Evolutionary conservation across 257 asterid genomes (phyloP).

Genomic region (Solanum corneliomulleri): DNA sequence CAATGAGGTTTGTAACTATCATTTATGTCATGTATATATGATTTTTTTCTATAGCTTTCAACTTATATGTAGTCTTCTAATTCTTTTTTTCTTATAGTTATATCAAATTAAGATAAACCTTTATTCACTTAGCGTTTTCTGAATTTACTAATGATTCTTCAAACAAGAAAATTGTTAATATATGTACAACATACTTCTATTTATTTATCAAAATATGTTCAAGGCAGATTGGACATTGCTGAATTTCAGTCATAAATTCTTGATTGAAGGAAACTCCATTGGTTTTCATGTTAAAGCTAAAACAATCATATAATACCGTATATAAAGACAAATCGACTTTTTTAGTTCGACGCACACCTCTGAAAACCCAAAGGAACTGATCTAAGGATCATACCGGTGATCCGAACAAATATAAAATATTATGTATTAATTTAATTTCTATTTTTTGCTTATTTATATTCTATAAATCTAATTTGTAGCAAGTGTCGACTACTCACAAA

Average conservation of each 20-base stretch:
- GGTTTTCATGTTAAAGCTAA: not conserved
- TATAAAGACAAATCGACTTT: too few species aligned
- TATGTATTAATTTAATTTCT: too few species aligned
- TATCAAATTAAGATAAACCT: too few species aligned
- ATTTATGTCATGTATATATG: not conserved
- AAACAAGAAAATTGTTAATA: not conserved
- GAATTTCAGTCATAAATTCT: too few species aligned
- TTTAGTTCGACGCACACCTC: too few species aligned
- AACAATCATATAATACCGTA: not conserved
- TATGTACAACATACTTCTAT: not conserved
- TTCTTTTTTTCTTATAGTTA: too few species aligned
- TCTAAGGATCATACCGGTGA: not conserved
- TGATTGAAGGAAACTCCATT: not conserved
- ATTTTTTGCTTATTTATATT: too few species aligned
- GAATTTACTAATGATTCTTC: not conserved
- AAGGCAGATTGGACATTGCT: too few species aligned
- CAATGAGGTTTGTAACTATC: not conserved
- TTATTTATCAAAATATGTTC: too few species aligned
- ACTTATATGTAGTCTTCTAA: not conserved
- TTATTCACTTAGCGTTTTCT: too few species aligned
- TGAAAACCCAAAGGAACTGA: not conserved
- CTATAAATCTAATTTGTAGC: too few species aligned
- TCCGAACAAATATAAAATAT: not conserved
- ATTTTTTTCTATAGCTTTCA: not conserved
- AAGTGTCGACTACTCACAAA: too few species aligned